Percentiles rank a stretch among this genome's conserved stretches.
Conservation (phyloP, 2,329 filamentous ascomycete species). For the Albophoma yamanashiensis region DNA sequence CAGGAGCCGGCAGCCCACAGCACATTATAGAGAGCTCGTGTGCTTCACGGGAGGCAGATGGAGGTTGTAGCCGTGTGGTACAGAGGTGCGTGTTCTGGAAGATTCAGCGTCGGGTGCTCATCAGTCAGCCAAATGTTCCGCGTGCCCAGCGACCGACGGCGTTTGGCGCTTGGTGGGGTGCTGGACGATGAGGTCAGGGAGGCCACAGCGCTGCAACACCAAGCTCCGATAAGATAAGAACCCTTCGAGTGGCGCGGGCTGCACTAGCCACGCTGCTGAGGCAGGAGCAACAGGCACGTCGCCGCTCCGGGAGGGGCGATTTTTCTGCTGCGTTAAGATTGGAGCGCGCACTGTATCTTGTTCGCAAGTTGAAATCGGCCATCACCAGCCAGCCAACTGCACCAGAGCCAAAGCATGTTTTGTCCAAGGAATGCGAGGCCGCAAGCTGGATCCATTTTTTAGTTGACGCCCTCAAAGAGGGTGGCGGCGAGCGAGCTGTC, state of each 20-base stretch:
- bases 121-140: neutral
- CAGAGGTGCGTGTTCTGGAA: slow-evolving; percentile 4
- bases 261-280: neutral
- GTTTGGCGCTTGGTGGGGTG: neutral
- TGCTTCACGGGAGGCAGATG: neutral
- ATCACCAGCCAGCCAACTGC: neutral
- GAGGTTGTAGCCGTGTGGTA: neutral
- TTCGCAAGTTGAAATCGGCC: neutral
- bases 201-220: neutral
- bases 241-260: neutral
- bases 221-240: slow-evolving; percentile 7
- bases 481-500: neutral
- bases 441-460: neutral
- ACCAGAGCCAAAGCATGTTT: neutral
- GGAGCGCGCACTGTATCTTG: neutral
- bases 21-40: neutral
- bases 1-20: neutral
- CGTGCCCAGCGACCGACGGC: neutral
- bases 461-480: neutral
- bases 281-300: neutral
- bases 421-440: neutral
- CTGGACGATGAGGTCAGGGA: slow-evolving; percentile 1
- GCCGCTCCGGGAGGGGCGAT: neutral
- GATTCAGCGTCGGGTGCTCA: slow-evolving; percentile 4
- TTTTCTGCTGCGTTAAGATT: neutral